These are phyloP conservation scores for Coemansia sp. DNA, from an alignment of 192 early-diverging fungal species.

Conservation along the genomic window DNA sequence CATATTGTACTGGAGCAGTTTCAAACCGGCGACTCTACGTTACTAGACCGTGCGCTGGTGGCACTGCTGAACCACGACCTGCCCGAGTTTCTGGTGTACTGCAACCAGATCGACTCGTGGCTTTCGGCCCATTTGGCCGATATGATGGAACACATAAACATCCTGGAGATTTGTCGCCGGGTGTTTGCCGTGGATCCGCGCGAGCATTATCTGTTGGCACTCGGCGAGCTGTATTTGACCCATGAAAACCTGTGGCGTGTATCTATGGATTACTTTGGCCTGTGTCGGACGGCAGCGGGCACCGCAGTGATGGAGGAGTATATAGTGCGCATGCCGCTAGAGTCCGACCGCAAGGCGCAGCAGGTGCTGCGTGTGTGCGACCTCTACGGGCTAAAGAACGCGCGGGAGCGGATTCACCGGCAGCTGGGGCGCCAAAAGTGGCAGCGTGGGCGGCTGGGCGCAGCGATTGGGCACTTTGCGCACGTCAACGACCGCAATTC, in stretches of 20 bases:
- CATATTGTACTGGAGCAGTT: constrained; percentile 21
- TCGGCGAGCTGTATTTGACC: constrained; percentile 26
- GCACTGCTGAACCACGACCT: constrained; percentile 45
- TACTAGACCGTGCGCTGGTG: constrained; percentile 27
- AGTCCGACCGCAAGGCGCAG: constrained; percentile 47
- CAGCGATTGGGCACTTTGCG: constrained; percentile 62
- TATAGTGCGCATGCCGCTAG: constrained; percentile 52
- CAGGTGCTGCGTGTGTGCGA: constrained; percentile 57
- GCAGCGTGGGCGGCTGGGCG: constrained; percentile 54
- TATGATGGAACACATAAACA: constrained; percentile 54
- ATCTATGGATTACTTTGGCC: constrained; percentile 53
- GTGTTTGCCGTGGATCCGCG: constrained; percentile 32
- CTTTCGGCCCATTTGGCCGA: constrained; percentile 60
- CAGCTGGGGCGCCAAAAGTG: constrained; percentile 53
- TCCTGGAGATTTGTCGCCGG: constrained; percentile 47
- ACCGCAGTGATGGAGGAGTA: constrained; percentile 21
- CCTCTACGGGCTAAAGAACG: constrained; percentile 29
- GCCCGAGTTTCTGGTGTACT: constrained; percentile 49
- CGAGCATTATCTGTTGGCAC: constrained; percentile 32
- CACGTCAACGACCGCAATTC: constrained; percentile 46
- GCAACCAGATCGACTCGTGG: constrained; percentile 53
- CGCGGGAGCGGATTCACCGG: constrained; percentile 36
- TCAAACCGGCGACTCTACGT: constrained; percentile 24
- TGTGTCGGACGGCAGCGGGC: constrained; percentile 2
- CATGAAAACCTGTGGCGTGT: constrained; percentile 54